Percentiles rank a stretch among this genome's conserved stretches.
phyloP scores from a whole-genome alignment of 2,329 filamentous ascomycete species.

The Cytospora mali region DNA sequence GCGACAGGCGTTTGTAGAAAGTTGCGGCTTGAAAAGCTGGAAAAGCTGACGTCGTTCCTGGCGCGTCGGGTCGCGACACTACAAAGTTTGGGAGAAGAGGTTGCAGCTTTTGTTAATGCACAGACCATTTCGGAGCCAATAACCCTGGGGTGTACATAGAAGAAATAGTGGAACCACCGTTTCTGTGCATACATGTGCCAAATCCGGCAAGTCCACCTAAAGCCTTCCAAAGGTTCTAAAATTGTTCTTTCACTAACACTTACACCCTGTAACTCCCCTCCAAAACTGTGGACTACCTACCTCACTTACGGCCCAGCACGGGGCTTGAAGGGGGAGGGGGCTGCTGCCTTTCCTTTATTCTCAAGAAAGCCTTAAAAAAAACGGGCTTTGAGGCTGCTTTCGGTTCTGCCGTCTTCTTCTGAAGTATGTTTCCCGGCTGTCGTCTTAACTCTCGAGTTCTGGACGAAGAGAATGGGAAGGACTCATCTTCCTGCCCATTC shows the following conservation, averaged over 20 bases:
- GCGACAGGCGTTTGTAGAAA: constrained; percentile 6
- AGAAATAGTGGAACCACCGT: neutral
- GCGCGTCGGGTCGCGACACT: constrained; percentile 26
- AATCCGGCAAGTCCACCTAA: constrained; percentile 9
- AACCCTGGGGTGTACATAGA: neutral
- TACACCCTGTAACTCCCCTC: neutral
- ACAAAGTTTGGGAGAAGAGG: constrained; percentile 23
- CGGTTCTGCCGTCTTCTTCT: neutral
- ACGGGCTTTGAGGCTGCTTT: neutral
- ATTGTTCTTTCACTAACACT: neutral
- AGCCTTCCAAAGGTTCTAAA: neutral
- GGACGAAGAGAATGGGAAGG: neutral
- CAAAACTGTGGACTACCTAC: neutral
- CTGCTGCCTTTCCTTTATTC: neutral
- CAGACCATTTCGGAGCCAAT: neutral
- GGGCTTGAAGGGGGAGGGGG: too few relatives aligned
- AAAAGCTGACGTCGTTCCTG: constrained; percentile 22
- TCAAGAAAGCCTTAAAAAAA: too few relatives aligned
- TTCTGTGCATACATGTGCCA: too few relatives aligned
- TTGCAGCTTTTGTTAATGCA: constrained; percentile 15
- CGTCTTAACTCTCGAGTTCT: neutral
- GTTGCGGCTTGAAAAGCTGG: constrained; percentile 8
- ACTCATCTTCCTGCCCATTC: neutral
- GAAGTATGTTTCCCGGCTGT: neutral
- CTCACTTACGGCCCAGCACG: neutral